A percentile compares a stretch with the other conserved stretches of the same genome.
Evolutionary conservation across 345 rosid genomes (phyloP).

Genomic region (Brassica carinata): DNA sequence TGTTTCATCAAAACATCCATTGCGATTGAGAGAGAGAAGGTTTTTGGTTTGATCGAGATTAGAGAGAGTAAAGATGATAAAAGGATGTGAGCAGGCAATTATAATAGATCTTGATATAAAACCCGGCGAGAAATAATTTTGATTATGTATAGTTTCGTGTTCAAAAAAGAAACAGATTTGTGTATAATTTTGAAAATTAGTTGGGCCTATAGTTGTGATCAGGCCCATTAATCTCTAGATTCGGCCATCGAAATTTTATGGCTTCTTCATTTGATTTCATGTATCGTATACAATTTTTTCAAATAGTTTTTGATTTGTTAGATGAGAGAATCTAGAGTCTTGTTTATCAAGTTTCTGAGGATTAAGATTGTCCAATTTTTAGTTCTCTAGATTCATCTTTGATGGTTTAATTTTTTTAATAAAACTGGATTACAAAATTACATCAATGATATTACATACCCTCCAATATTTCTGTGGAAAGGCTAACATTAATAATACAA

Average conservation of each 20-base stretch:
- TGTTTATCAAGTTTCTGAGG: neutral
- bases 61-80: neutral
- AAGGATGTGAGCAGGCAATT: neutral
- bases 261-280: no score
- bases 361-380: neutral
- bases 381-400: neutral
- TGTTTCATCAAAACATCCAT: slow-evolving; percentile 22
- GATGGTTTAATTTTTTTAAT: no score
- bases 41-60: neutral
- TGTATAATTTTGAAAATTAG: neutral
- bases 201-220: neutral
- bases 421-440: neutral
- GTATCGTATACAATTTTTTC: no score
- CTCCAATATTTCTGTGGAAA: neutral
- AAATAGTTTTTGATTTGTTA: neutral
- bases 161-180: no score
- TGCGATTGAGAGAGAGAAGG: neutral
- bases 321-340: neutral
- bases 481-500: slow-evolving; percentile 3
- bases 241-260: no score
- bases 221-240: neutral
- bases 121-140: no score
- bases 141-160: no score
- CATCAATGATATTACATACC: neutral
- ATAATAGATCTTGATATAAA: neutral